Base-by-base conservation (phyloP, 352 stramenopile genomes). In the Globisporangium parvum region DNA sequence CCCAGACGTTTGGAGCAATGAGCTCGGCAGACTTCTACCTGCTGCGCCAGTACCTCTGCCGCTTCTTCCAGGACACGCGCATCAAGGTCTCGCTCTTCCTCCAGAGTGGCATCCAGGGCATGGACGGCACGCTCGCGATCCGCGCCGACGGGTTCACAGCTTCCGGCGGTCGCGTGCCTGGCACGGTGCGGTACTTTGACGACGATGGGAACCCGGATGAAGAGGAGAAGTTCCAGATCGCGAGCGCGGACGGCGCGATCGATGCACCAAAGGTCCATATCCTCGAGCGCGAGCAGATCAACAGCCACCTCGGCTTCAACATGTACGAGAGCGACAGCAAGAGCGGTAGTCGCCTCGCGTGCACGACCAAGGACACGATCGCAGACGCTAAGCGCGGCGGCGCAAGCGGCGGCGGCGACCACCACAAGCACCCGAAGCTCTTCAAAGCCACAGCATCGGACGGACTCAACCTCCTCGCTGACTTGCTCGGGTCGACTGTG, bases 61-160 rank as follows among this genome's bases (percentile, higher is more conserved):
- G 80, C 9, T 97, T 97, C 69, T 95, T 95, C 72, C 83, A 96
- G 62, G 87, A 92, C 59, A 81, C 83, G 10, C 87, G 88, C 53
- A 93, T 97, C 64, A 96, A 96, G 59, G 88, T 97, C 4, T 96
- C 84, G 37, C 77, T 97, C 47, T 96, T 96, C 59, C 62, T 97
- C 37, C 87, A 97, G 62, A 88, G 86, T 47, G 75, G 85, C 47
- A 86, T 96, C 51, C 89, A 97, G 50, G 69, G 73, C 12, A 78
- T 75, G 57, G 85, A 96, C 61, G 88, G 85, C 46, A 95, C 83
- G 26, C 64, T 97, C 6, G 62, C 73, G 11, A 75, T 97, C 39
- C 75, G 87, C 52, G 70, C 78, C 59, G 78, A 92, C 31, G 88
- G 88, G 8, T 79, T 83, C 51, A 85, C 88, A 11, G 76, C 81